These are phyloP conservation scores for Whalleya microplaca DNA, from an alignment of 2,329 filamentous ascomycete genomes.

Conservation along the genomic window DNA sequence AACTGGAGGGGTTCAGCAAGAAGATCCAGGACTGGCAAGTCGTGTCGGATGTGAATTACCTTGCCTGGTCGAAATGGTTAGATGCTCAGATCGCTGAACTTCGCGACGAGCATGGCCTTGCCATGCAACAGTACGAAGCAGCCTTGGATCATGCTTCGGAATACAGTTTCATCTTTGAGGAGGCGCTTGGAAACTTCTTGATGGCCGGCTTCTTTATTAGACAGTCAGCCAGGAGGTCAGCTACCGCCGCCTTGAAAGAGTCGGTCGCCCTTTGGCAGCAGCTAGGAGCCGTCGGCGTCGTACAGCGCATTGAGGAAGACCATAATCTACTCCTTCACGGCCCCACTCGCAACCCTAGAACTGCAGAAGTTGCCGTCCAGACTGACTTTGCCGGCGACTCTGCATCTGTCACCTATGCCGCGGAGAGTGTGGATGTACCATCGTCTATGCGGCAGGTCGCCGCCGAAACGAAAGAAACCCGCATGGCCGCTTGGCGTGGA, in stretches of 20 bases:
- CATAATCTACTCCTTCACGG: slow-evolving; percentile 70
- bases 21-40: slow-evolving; percentile 67
- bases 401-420: slow-evolving; percentile 54
- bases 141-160: slow-evolving; percentile 73
- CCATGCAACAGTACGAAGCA: slow-evolving; percentile 69
- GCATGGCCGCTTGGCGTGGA: slow-evolving; percentile 66
- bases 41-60: slow-evolving; percentile 72
- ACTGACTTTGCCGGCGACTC: slow-evolving; percentile 69
- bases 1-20: slow-evolving; percentile 59
- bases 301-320: slow-evolving; percentile 67
- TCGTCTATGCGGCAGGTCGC: slow-evolving; percentile 49
- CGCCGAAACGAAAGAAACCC: slow-evolving; percentile 57
- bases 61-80: slow-evolving; percentile 69
- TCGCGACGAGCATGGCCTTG: slow-evolving; percentile 56
- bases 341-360: slow-evolving; percentile 60
- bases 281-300: slow-evolving; percentile 70
- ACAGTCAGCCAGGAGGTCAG: slow-evolving; percentile 66
- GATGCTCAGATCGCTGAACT: slow-evolving; percentile 72
- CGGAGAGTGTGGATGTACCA: slow-evolving; percentile 46
- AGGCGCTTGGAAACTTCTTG: slow-evolving; percentile 73
- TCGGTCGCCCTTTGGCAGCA: slow-evolving; percentile 70
- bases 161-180: slow-evolving; percentile 69
- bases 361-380: slow-evolving; percentile 67
- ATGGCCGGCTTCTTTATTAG: slow-evolving; percentile 74
- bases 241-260: slow-evolving; percentile 70